Evolutionary conservation across 176 grass and related monocot genomes (phyloP).

Genomic region (Aegilops speltoides): DNA sequence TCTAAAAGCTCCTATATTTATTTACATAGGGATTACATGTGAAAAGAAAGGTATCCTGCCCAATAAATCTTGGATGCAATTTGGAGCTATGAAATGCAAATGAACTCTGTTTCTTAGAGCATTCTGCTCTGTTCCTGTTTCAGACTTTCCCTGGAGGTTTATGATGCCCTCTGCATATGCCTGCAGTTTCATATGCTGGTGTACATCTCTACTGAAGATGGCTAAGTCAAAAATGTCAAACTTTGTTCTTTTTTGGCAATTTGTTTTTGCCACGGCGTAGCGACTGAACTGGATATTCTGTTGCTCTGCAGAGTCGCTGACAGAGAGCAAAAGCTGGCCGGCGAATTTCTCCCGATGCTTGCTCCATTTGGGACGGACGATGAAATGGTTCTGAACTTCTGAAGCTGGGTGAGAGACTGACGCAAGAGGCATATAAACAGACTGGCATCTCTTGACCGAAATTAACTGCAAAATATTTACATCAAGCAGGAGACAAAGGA

Average conservation of each 20-base stretch:
- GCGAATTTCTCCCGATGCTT: not conserved
- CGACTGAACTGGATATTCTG: not conserved
- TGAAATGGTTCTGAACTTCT: not conserved
- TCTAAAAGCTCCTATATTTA: no score
- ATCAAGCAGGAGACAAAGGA: not conserved
- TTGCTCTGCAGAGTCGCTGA: not conserved
- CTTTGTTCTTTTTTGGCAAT: not conserved
- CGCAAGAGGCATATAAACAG: not conserved
- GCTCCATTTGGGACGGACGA: not conserved
- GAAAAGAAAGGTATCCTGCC: not conserved
- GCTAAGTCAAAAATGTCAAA: not conserved
- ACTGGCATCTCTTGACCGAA: not conserved
- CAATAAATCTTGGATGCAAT: not conserved
- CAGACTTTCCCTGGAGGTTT: not conserved
- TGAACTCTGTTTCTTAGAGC: not conserved
- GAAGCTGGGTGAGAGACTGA: not conserved
- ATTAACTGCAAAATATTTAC: constrained; percentile 40
- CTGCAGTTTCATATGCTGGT: not conserved
- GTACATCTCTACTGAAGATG: not conserved
- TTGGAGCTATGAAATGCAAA: not conserved
- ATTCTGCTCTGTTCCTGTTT: not conserved
- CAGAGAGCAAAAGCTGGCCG: not conserved
- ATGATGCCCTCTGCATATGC: not conserved
- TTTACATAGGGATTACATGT: not conserved
- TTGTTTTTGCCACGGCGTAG: not conserved